These are phyloP conservation scores for Phytophthora rubi DNA, from an alignment of 352 stramenopile genomes.

Conservation along the genomic window DNA sequence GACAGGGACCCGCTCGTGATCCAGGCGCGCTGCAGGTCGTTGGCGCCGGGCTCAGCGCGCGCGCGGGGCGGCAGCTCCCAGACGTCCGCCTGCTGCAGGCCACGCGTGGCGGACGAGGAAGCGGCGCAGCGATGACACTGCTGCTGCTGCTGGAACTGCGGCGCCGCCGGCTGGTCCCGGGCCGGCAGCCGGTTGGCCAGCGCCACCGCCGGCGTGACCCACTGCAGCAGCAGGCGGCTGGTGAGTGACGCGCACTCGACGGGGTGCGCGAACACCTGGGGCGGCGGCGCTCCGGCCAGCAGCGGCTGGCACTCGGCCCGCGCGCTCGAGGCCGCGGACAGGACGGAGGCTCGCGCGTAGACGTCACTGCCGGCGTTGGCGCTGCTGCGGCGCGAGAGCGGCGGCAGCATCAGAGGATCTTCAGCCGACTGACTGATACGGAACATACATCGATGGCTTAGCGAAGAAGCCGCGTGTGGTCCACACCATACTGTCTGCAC, in stretches of 20 bases:
- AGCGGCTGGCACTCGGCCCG: slow-evolving; percentile 42
- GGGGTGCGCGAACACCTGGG: slow-evolving; percentile 47
- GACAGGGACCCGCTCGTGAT: slow-evolving; percentile 59
- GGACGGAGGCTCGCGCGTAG: slow-evolving; percentile 20
- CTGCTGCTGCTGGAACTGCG: slow-evolving; percentile 15
- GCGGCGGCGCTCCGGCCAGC: slow-evolving; percentile 33
- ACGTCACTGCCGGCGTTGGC: slow-evolving; percentile 4
- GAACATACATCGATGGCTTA: too few species aligned
- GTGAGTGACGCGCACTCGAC: slow-evolving; percentile 51
- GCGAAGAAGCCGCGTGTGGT: too few species aligned
- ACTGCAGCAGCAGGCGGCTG: slow-evolving; percentile 52
- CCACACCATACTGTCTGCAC: too few species aligned
- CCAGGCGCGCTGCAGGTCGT: slow-evolving; percentile 65
- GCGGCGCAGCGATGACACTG: slow-evolving; percentile 12
- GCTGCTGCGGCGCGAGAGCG: slow-evolving; percentile 18
- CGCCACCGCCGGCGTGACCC: slow-evolving; percentile 51
- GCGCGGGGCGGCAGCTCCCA: slow-evolving; percentile 60
- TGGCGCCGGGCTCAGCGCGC: slow-evolving; percentile 52
- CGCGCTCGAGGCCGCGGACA: slow-evolving; percentile 15
- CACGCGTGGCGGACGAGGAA: slow-evolving; percentile 21
- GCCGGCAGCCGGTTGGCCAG: slow-evolving; percentile 41
- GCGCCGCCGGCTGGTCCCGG: slow-evolving; percentile 35
- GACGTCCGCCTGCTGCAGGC: slow-evolving; percentile 60
- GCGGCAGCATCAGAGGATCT: slow-evolving; percentile 18
- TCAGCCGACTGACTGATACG: not conserved